These are phyloP conservation scores for Citrus medica DNA, from an alignment of 345 rosid species.

Conservation along the genomic window DNA sequence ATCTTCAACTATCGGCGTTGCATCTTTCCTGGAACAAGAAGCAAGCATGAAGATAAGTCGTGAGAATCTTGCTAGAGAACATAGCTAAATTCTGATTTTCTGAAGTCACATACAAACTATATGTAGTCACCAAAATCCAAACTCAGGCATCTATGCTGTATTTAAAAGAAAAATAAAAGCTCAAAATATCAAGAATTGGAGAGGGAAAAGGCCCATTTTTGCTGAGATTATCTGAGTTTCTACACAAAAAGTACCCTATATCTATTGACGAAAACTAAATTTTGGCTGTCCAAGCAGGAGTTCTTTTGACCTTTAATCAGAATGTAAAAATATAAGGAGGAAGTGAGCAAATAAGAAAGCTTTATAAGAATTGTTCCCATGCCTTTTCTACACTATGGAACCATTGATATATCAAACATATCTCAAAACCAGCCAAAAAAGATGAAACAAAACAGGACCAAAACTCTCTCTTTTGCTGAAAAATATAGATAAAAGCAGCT, in stretches of 20 bases:
- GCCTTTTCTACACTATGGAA: background rate
- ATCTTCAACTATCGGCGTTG: conserved; percentile 44
- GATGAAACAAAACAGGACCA: background rate
- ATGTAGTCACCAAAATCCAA: background rate
- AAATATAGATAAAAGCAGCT: background rate
- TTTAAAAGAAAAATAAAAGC: background rate
- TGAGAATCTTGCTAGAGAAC: background rate
- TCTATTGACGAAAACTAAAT: background rate
- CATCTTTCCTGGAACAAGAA: conserved; percentile 50
- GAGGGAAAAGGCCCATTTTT: background rate
- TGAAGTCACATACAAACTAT: background rate
- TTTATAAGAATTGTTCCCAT: background rate
- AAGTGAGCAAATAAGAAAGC: background rate
- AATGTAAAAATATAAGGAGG: background rate
- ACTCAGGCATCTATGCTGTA: background rate
- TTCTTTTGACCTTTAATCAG: background rate
- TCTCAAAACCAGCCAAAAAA: background rate
- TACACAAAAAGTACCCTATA: background rate
- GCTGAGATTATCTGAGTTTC: background rate
- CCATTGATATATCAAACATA: background rate
- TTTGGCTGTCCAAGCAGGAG: background rate
- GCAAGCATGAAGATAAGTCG: background rate
- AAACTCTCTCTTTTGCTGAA: background rate
- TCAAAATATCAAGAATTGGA: background rate
- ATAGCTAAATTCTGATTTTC: background rate